Conservation (phyloP, 2,329 filamentous ascomycete species). For the Sporothrix phasma region DNA sequence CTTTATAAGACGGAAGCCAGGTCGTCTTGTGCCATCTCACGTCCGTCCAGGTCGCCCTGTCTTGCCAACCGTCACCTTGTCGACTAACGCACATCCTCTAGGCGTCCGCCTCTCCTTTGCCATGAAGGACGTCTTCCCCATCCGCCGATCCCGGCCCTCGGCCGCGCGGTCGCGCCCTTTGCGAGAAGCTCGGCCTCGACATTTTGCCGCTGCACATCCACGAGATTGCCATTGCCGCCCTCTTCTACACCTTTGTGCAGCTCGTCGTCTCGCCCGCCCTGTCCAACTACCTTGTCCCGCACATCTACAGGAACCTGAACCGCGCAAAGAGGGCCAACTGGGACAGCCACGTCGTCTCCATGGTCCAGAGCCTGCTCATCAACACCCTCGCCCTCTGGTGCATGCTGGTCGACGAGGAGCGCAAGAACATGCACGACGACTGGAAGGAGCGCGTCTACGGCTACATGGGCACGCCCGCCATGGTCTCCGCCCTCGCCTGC, state of each 20-base stretch:
- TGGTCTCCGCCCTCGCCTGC: slow-evolving; percentile 66
- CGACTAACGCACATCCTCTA: background rate
- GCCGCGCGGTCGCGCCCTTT: slow-evolving; percentile 49
- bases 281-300: slow-evolving; percentile 51
- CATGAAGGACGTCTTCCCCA: slow-evolving; percentile 67
- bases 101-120: slow-evolving; percentile 17
- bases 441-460: slow-evolving; percentile 64
- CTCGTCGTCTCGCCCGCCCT: slow-evolving; percentile 56
- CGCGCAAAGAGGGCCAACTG: slow-evolving; percentile 62
- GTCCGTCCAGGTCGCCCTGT: background rate
- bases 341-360: slow-evolving; percentile 79
- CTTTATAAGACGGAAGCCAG: background rate
- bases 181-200: slow-evolving; percentile 49
- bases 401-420: slow-evolving; percentile 58
- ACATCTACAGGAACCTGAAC: slow-evolving; percentile 52
- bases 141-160: slow-evolving; percentile 50
- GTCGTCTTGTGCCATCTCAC: no score
- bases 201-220: slow-evolving; percentile 69
- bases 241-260: slow-evolving; percentile 60
- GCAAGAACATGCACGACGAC: slow-evolving; percentile 45
- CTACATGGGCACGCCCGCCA: slow-evolving; percentile 60
- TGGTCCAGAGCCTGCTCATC: slow-evolving; percentile 66
- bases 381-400: slow-evolving; percentile 64
- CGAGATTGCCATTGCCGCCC: slow-evolving; percentile 57
- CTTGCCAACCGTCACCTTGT: background rate